Base-by-base conservation (phyloP, 495 filamentous ascomycete species). In the Aspergillus asperescens region DNA sequence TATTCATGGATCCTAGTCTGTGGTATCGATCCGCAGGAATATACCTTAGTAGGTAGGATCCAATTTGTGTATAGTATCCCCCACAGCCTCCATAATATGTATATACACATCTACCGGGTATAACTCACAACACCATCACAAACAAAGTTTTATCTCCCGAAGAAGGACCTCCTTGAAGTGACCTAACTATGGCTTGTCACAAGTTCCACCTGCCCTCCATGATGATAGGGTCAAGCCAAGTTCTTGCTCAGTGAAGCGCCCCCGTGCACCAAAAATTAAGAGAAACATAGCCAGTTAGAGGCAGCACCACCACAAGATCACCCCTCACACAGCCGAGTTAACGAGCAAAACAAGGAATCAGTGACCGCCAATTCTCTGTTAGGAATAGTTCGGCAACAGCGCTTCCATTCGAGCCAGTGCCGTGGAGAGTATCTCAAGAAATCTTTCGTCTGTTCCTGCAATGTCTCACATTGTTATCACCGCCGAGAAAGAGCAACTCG, bases 271-370 rank as follows among this genome's bases (percentile, higher is more conserved):
- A 37, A 55, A 59, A 50, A 55, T n/a, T 59, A 55, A 47, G 27
- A 54, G 52, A 59, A 59, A 59, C 56, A 55, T 48, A 50, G 48
- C 56, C 56, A 59, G 42, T 59, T 40, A 59, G 56, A 48, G 48
- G 20, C 42, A 42, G 13, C 15, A 41, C 13, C 40, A 52, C 29
- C 27, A 34, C 37, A 34, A 34, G 54, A 57, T 57, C 42, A 45
- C 32, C 52, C 37, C 45, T 34, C 45, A 23, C 44, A 32, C 16
- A 47, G 50, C 25, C 47, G 24, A 22, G 43, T 41, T 47, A 37
- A 29, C 56, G 40, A 35, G 24, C 37, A 49, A 50, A 52, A 43
- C 16, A 24, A 29, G 44, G 25, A 22, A 42, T 42, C 37, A 44
- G 47, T 16, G 41, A 20, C 31, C 40, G 40, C 50, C 28, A 39